Conservation (phyloP, 768 basidiomycete species). For the Phlebiopsis flavidoalba region DNA sequence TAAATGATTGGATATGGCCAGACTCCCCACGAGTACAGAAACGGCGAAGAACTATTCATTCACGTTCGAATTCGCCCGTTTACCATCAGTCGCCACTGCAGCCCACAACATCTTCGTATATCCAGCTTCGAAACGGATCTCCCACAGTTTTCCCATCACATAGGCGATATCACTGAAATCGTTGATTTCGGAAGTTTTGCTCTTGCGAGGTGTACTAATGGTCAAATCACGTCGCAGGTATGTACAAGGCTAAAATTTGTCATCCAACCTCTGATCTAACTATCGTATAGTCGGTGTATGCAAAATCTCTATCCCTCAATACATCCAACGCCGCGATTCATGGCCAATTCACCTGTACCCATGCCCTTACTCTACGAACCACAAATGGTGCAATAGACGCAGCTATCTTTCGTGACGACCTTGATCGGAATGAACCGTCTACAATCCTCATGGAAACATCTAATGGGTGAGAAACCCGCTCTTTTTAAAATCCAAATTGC, state of each 20-base stretch:
- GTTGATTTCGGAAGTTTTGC: conserved; percentile 8
- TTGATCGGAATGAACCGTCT: not conserved
- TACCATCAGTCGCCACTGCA: not conserved
- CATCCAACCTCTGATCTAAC: not conserved
- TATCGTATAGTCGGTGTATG: conserved; percentile 27
- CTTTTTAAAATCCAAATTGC: not conserved
- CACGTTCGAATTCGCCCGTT: not conserved
- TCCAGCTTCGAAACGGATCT: conserved; percentile 11
- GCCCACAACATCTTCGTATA: not conserved
- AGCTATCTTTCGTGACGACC: conserved; percentile 20
- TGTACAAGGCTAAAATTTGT: not conserved
- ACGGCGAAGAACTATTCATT: conserved; percentile 9
- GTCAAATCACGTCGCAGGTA: conserved; percentile 10
- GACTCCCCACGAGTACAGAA: not conserved
- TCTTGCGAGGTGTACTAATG: conserved; percentile 6
- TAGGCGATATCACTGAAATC: conserved; percentile 8
- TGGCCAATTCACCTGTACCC: conserved; percentile 36
- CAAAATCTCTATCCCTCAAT: conserved; percentile 20
- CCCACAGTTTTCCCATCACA: conserved; percentile 11
- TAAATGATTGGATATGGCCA: not conserved
- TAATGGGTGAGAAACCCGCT: conserved; percentile 36
- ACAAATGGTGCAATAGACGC: conserved; percentile 37
- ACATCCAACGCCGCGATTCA: conserved; percentile 41
- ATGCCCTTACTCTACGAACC: conserved; percentile 29
- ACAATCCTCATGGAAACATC: conserved; percentile 31